These are phyloP conservation scores for Boletus sp. DNA, from an alignment of 768 basidiomycete species.

Conservation along the genomic window DNA sequence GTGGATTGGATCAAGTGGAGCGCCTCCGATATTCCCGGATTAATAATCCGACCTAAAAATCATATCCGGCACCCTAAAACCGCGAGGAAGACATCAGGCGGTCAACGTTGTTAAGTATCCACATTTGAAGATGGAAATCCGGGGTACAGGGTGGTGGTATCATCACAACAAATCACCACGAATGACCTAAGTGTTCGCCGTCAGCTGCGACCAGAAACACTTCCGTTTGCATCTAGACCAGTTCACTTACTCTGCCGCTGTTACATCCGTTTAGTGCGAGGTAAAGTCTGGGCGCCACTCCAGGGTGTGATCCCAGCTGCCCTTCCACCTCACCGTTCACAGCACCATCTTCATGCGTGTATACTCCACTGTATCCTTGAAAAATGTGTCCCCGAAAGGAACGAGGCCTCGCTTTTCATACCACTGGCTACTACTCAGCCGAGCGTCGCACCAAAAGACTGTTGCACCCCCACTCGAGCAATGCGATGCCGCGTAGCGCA, in stretches of 20 bases:
- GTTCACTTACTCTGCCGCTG: conserved; percentile 5
- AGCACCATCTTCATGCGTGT: conserved; percentile 48
- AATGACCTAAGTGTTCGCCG: conserved; percentile 5
- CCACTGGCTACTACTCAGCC: conserved; percentile 44
- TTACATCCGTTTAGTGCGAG: background rate
- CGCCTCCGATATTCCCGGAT: background rate
- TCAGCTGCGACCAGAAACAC: conserved; percentile 9
- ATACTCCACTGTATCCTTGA: conserved; percentile 55
- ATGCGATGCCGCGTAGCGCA: conserved; percentile 40
- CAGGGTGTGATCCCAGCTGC: background rate
- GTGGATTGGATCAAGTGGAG: conserved; percentile 2
- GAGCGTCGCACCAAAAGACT: conserved; percentile 59
- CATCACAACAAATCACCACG: conserved; percentile 1
- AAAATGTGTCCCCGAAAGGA: conserved; percentile 51
- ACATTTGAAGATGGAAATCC: conserved; percentile 2
- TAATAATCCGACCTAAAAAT: background rate
- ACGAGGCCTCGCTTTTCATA: conserved; percentile 52
- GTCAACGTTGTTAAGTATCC: conserved; percentile 2
- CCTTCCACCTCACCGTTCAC: background rate
- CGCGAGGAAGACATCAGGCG: conserved; percentile 3
- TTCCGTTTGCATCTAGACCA: background rate
- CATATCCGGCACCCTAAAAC: background rate
- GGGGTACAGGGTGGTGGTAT: conserved; percentile 19
- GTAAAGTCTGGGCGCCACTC: background rate
- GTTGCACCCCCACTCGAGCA: conserved; percentile 40